A percentile compares a stretch with the other conserved stretches of the same genome.
Conservation (phyloP, 1,139 yeast species). For the Entelexis paramagnoliae region DNA sequence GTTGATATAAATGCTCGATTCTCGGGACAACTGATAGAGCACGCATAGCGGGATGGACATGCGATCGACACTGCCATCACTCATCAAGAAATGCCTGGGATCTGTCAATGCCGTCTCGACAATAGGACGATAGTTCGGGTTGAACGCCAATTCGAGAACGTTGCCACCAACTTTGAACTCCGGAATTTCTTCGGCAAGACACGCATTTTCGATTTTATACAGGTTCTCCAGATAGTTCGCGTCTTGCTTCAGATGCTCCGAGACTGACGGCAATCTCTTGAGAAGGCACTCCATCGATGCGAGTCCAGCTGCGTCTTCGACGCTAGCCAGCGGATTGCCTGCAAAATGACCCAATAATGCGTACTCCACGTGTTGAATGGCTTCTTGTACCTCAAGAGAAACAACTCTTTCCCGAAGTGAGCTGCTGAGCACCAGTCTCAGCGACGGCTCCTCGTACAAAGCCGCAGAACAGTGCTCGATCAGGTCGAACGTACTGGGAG, state of each 20-base stretch:
- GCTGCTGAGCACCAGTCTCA: constrained; percentile 4
- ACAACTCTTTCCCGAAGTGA: background rate
- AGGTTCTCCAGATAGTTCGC: background rate
- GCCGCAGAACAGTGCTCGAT: constrained; percentile 3
- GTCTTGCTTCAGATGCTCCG: background rate
- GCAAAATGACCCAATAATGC: constrained; percentile 62
- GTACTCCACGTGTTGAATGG: constrained; percentile 39
- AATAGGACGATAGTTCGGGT: constrained; percentile 35
- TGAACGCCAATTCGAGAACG: constrained; percentile 30
- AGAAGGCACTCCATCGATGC: background rate
- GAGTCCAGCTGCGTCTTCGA: constrained; percentile 26
- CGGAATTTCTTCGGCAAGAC: background rate
- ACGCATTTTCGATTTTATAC: background rate
- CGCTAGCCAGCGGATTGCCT: constrained; percentile 52
- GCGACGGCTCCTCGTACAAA: background rate
- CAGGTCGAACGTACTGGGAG: constrained; percentile 9
- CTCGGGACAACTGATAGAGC: constrained; percentile 62
- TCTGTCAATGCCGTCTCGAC: constrained; percentile 33
- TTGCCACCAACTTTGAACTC: constrained; percentile 19
- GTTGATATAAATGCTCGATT: constrained; percentile 65
- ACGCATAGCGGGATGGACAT: constrained; percentile 46
- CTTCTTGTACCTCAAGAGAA: constrained; percentile 3
- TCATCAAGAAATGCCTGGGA: constrained; percentile 25
- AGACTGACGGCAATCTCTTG: constrained; percentile 4
- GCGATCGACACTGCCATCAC: constrained; percentile 19